Conservation (phyloP, 345 rosid genomes). For the Aquilaria malaccensis region DNA sequence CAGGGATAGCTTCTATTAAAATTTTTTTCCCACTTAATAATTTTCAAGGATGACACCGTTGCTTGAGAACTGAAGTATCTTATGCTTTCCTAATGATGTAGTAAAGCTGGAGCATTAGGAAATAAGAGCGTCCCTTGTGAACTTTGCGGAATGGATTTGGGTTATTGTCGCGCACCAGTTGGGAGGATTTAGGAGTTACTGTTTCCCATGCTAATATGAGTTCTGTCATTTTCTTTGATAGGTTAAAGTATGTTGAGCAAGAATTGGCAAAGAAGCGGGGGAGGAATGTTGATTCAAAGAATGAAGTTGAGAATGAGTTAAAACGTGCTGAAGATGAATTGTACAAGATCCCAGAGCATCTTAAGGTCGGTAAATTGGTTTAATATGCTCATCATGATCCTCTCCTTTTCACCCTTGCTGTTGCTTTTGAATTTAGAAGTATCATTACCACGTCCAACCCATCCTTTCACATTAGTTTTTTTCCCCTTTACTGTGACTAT, state of each 20-base stretch:
- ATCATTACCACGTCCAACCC: too few species aligned
- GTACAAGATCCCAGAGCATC: constrained; percentile 91
- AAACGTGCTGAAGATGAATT: constrained; percentile 84
- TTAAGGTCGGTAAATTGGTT: constrained; percentile 43
- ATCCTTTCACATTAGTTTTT: too few species aligned
- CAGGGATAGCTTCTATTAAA: too few species aligned
- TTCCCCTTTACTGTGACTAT: too few species aligned
- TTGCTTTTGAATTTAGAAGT: background rate
- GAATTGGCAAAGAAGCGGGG: constrained; percentile 91
- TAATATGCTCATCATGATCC: background rate
- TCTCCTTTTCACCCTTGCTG: background rate
- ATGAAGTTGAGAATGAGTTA: constrained; percentile 62
- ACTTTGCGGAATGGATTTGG: too few species aligned
- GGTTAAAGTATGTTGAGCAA: constrained; percentile 85
- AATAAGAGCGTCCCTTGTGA: too few species aligned
- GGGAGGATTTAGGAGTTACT: background rate
- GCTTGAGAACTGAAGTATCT: too few species aligned
- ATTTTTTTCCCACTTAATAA: too few species aligned
- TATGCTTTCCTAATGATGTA: too few species aligned
- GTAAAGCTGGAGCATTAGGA: too few species aligned
- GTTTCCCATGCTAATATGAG: background rate
- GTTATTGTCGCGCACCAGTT: background rate
- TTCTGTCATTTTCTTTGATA: constrained; percentile 15
- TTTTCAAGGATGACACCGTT: too few species aligned
- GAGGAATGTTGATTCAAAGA: constrained; percentile 35